These are phyloP conservation scores for Paramecium sexaurelia DNA, from an alignment of 73 alveolate genomes.

Conservation along the genomic window DNA sequence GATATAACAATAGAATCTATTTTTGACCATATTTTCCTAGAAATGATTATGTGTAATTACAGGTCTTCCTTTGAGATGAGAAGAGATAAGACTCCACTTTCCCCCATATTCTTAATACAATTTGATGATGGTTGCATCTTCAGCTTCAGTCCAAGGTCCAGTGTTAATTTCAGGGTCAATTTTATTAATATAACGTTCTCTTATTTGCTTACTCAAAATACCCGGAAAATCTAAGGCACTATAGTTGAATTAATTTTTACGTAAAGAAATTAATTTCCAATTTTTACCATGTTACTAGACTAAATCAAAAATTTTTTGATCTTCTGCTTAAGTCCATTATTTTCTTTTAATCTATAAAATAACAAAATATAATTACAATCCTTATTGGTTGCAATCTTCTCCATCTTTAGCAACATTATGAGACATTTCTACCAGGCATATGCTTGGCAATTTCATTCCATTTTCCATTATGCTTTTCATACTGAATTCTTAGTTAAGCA, in stretches of 20 bases:
- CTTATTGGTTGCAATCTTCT: conserved; percentile 61
- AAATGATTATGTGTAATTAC: neutral
- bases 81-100: conserved; percentile 63
- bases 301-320: conserved; percentile 56
- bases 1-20: conserved; percentile 66
- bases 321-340: conserved; percentile 64
- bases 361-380: neutral
- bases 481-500: conserved; percentile 5
- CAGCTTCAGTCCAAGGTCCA: conserved; percentile 92
- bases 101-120: conserved; percentile 54
- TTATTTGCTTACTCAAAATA: conserved; percentile 89
- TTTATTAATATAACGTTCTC: conserved; percentile 98
- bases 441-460: conserved; percentile 68
- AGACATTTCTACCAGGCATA: conserved; percentile 67
- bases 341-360: conserved; percentile 37
- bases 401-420: conserved; percentile 68
- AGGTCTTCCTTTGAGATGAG: conserved; percentile 66
- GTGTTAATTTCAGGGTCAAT: conserved; percentile 93
- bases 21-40: conserved; percentile 64
- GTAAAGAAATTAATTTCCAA: conserved; percentile 65
- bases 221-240: conserved; percentile 61
- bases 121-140: conserved; percentile 66
- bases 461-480: conserved; percentile 54
- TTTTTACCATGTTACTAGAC: conserved; percentile 62
- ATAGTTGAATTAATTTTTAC: conserved; percentile 59